phyloP scores from a whole-genome alignment of 2,329 filamentous ascomycete species.

The Nemania diffusa region DNA sequence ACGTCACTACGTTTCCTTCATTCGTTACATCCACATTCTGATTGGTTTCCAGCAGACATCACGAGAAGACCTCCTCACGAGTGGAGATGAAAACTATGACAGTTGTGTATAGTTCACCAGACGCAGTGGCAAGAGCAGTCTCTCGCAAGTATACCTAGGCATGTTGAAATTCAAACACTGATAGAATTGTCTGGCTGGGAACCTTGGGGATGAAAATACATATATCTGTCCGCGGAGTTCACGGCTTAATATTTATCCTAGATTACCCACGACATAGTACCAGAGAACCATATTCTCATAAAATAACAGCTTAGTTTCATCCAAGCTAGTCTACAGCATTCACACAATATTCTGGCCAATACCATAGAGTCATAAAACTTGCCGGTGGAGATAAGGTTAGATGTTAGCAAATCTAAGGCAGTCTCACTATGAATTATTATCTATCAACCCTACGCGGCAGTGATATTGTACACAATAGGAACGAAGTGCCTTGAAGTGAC shows the following conservation, averaged over 20 bases:
- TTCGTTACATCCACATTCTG: neutral
- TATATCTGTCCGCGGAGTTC: neutral
- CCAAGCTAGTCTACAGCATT: neutral
- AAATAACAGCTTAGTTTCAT: no score
- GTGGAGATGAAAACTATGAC: neutral
- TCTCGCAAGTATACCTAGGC: neutral
- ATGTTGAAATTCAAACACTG: neutral
- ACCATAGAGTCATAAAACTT: slow-evolving; percentile 5
- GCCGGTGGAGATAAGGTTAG: slow-evolving; percentile 8
- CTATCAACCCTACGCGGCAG: neutral
- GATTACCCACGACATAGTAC: slow-evolving; percentile 18
- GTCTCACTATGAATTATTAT: neutral
- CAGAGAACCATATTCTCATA: neutral
- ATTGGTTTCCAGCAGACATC: slow-evolving; percentile 19
- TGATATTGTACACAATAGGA: neutral
- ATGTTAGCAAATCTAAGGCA: neutral
- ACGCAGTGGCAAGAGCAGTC: neutral
- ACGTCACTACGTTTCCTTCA: slow-evolving; percentile 17
- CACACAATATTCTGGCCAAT: neutral
- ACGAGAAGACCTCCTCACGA: neutral
- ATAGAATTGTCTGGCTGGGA: neutral
- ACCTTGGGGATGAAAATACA: neutral
- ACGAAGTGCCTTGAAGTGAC: neutral
- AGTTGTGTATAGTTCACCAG: neutral
- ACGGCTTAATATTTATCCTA: slow-evolving; percentile 9